A percentile compares a stretch with the other conserved stretches of the same genome.
phyloP scores from a whole-genome alignment of 129 eudicot genomes.

The Centaurea solstitialis region DNA sequence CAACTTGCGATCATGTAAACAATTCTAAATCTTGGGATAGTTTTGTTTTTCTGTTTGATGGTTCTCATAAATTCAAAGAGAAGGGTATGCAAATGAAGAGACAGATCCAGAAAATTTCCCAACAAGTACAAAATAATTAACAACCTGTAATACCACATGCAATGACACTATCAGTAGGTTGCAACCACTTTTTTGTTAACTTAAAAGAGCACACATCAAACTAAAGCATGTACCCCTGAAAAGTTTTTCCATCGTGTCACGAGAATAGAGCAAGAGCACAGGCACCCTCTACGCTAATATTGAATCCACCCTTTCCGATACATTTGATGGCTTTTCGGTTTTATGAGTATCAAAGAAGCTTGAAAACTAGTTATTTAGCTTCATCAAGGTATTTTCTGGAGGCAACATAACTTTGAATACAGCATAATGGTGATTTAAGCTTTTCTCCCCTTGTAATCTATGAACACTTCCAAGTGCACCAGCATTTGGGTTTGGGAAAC shows the following conservation, averaged over 20 bases:
- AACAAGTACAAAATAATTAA: background rate
- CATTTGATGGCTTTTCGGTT: background rate
- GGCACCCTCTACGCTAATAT: background rate
- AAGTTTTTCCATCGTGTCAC: background rate
- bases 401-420: conserved; percentile 76
- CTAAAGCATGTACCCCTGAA: background rate
- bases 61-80: background rate
- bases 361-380: background rate
- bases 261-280: background rate
- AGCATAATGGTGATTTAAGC: conserved; percentile 96
- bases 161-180: background rate
- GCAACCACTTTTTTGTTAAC: background rate
- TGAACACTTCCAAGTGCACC: conserved; percentile 94
- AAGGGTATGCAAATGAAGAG: background rate
- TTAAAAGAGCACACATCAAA: background rate
- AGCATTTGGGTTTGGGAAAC: conserved; percentile 66
- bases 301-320: background rate
- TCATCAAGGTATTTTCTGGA: conserved; percentile 30
- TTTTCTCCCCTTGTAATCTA: conserved; percentile 93
- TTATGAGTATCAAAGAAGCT: background rate
- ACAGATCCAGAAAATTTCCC: background rate
- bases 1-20: background rate
- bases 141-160: background rate
- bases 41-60: background rate
- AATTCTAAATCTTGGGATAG: too few relatives aligned